Base-by-base conservation (phyloP, 2,329 filamentous ascomycete species). In the Fusarium sp. region DNA sequence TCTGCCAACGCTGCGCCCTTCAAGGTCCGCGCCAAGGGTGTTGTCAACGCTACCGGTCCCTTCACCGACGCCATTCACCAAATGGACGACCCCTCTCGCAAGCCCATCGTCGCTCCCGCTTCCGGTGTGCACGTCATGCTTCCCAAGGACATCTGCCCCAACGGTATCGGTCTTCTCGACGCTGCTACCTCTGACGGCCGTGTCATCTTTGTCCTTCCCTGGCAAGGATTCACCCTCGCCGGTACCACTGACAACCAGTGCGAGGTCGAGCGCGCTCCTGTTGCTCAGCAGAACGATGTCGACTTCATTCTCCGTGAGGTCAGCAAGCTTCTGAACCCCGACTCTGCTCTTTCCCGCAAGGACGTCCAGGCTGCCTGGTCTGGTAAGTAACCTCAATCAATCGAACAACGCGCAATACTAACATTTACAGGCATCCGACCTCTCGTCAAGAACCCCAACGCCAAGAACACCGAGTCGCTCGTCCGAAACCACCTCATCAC, bases 121-220 rank as follows among this genome's bases (percentile, higher is more conserved):
- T 93, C 92, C 42, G 92, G 92, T 71, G 92, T 93, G n/a, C 93
- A 96, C 82, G 85, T 96, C 68, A 90, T 95, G 75, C 88, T 96
- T 2, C 92, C 93, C 23, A 91, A 92, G 58, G 92, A 92, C 80
- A 92, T 91, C 81, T 92, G 90, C 77, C 92, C 93, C 55, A 87
- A 90, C 57, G 89, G 92, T 76, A 94, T 95, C 90, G 92, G 92
- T 66, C 84, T 96, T 53, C 92, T 96, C 69, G 92, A 95, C 73
- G 92, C 93, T 42, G 94, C 93, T 5, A 69, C 67, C 7, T 94
- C 92, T 1, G 92, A 96, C 75, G 92, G 92, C n/a, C 89, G 92
- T 75, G 92, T 96, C 69, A 92, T 96, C 74, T 96, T 96, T 84
- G 93, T 96, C 79, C 84, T 96, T 55, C 92, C 92, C 10, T 96